Base-by-base conservation (phyloP, 148 eudicot genomes). In the Chenopodium berlandieri region DNA sequence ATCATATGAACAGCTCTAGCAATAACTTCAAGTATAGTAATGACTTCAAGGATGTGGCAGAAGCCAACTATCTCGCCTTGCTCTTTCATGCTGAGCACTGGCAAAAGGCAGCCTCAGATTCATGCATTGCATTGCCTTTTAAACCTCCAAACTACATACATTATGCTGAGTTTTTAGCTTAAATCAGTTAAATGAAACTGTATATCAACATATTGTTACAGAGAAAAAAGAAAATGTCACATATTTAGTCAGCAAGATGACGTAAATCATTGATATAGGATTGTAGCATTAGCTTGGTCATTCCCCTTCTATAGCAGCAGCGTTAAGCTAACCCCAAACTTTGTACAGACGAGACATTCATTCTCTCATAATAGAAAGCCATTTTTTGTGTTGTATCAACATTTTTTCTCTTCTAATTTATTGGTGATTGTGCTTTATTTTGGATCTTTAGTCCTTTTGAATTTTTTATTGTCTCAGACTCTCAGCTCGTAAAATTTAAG, bases 291-390 rank as follows among this genome's bases (percentile, higher is more conserved):
- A 73, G 54, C 46, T 22, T 37, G 25, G 44, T 25, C 44, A 71
- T 22, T 37, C 14, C 48, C 52, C 6, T 23, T 73, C 37, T 20
- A 70, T 54, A 54, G 46, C 65, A 19, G 40, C 19, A 54, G 19
- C 10, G n/a, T 64, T 50, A 74, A 75, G 44, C 44, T 40, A 40
- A 9, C 78, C 78, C 77, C 5, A 27, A 32, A 4, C 48, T 65
- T 65, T 81, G 83, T 81, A 81, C 78, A 81, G 78, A 46, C 56
- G 65, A 74, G 30, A 71, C 22, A 17, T 20, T 69, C 30, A 22
- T 50, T 8, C 54, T 32, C 67, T 52, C 64, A 71, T 79, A 70
- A 71, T 71, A 58, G 54, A 79, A 79, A 54, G 37, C 47, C 46
- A 17, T 37, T 40, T 40, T 69, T 52, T 22, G 25, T 69, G 60